Evolutionary conservation across 2,329 filamentous ascomycete species (phyloP).

Genomic region (Stachybotrys chartarum): DNA sequence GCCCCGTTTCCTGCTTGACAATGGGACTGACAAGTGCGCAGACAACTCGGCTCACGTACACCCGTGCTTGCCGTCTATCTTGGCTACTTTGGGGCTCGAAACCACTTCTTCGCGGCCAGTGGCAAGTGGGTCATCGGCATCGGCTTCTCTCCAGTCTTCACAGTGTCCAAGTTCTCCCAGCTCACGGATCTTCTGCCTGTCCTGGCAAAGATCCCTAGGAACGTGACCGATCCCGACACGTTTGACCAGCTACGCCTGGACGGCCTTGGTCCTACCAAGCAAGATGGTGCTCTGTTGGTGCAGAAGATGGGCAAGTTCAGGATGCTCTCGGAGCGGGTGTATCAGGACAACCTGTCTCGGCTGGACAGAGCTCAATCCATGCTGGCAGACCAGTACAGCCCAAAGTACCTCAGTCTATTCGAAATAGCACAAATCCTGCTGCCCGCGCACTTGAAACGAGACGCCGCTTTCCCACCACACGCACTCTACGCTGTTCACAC

Average conservation of each 20-base stretch:
- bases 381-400: slow-evolving; percentile 27
- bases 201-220: slow-evolving; percentile 19
- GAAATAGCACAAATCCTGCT: slow-evolving; percentile 42
- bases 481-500: slow-evolving; percentile 65
- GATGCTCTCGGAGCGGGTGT: slow-evolving; percentile 32
- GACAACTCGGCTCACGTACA: slow-evolving; percentile 29
- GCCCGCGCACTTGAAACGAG: slow-evolving; percentile 23
- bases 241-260: slow-evolving; percentile 22
- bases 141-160: slow-evolving; percentile 39
- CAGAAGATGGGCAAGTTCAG: slow-evolving; percentile 40
- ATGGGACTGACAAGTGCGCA: slow-evolving; percentile 9
- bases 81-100: slow-evolving; percentile 39
- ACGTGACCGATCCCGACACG: slow-evolving; percentile 15
- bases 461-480: slow-evolving; percentile 32
- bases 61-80: slow-evolving; percentile 46
- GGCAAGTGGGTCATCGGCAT: slow-evolving; percentile 41
- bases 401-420: slow-evolving; percentile 41
- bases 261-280: slow-evolving; percentile 35
- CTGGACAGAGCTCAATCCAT: slow-evolving; percentile 38
- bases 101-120: slow-evolving; percentile 47
- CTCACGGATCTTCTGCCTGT: slow-evolving; percentile 32
- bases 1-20: no score
- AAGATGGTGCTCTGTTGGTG: slow-evolving; percentile 34
- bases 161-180: slow-evolving; percentile 38
- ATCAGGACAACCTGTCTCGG: slow-evolving; percentile 38